Percentiles rank a stretch among this genome's conserved stretches.
Evolutionary conservation across 2,329 filamentous ascomycete species (phyloP).

Genomic region (Parastagonospora nodorum): DNA sequence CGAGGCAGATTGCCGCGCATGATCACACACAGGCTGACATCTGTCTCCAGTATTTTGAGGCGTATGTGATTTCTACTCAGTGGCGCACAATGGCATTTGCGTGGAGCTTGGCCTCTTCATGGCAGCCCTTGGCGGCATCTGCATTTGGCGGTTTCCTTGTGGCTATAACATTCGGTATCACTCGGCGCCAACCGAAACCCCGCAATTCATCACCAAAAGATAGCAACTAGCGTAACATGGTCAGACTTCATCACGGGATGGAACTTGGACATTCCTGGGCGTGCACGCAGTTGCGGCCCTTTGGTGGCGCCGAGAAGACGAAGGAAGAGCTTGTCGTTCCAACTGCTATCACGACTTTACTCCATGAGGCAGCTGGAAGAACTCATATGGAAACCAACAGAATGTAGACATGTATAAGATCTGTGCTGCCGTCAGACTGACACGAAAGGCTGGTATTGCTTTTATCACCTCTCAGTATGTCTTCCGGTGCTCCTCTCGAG

Average conservation of each 20-base stretch:
- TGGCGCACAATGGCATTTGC: too few relatives aligned
- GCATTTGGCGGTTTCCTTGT: conserved; percentile 1
- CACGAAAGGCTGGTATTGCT: too few relatives aligned
- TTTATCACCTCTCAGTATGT: conserved; percentile 12
- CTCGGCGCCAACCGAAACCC: conserved; percentile 22
- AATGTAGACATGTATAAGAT: not conserved
- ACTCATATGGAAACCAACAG: not conserved
- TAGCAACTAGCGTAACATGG: conserved; percentile 1
- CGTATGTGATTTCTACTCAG: too few relatives aligned
- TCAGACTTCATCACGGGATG: not conserved
- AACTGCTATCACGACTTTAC: conserved; percentile 7
- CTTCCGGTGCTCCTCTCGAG: conserved; percentile 22
- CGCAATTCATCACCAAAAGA: not conserved
- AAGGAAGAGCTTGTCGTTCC: conserved; percentile 1
- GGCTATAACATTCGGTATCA: conserved; percentile 6
- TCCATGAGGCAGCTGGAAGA: conserved; percentile 23
- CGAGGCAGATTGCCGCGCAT: too few relatives aligned
- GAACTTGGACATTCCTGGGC: not conserved
- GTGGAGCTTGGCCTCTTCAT: conserved; percentile 10
- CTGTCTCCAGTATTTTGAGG: too few relatives aligned
- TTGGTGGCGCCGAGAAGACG: conserved; percentile 15
- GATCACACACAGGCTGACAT: too few relatives aligned
- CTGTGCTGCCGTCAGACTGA: not conserved
- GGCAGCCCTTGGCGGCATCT: conserved; percentile 3
- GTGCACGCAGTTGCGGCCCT: not conserved